Base-by-base conservation (phyloP, 805 yeast species). In the Pichia pseudocactophila region DNA sequence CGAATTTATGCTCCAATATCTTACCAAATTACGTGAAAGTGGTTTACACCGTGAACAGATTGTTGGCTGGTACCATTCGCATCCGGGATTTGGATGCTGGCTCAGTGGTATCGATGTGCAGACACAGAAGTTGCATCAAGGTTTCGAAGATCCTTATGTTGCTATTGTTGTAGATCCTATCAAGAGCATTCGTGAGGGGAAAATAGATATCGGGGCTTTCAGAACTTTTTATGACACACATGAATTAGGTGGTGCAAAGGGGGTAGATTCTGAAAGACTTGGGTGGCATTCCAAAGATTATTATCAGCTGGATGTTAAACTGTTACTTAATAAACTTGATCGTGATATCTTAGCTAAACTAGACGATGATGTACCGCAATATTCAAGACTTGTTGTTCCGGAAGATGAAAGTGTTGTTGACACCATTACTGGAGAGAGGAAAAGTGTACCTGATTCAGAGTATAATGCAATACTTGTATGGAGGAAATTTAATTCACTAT, bases 1-100 rank as follows among this genome's bases (percentile, higher is more conserved):
- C 60, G 97, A 90, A 59, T 92, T 82, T 58, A 89, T 92, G 96
- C 92, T 89, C 2, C 80, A 78, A 46, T 88, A 84, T 59, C 65
- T 84, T 40, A 80, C 80, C 42, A 65, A 70, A 34, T 59, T 75
- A 47, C 74, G 74, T 54, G 48, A 65, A 20, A 64, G 70, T 16
- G 30, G 36, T 7, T 76, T 75, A 1, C 60, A 74, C n/a, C 46
- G 57, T n/a, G 81, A 83, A 48, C 74, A 83, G 51, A 82, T 90
- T 18, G 85, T 92, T 13, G 98, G 98, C 9, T 90, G 98, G 98
- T 90, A 92, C 62, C 97, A 71, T 61, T 87, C 90, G 5, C 98
- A 90, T 61, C 98, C 98, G 0, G 96, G 96, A 0, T 90, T 88
- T 60, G 97, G 96, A 15, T 89, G 97, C 59, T 90, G 97, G 96